Evolutionary conservation across 225 moss, liverwort and hornwort genomes (phyloP).

Genomic region (Takakia lepidozioides): DNA sequence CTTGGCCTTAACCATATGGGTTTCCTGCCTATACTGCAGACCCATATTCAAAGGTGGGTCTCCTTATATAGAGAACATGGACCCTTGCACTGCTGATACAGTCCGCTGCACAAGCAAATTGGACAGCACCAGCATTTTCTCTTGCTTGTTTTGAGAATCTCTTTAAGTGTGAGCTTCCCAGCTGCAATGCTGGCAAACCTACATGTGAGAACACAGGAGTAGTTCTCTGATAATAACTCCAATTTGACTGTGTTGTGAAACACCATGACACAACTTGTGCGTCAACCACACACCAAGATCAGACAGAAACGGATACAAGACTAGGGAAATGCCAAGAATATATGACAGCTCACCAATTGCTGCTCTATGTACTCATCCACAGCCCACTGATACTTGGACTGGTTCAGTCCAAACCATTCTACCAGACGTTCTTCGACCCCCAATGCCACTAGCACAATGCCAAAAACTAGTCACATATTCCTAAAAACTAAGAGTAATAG

Average conservation of each 20-base stretch:
- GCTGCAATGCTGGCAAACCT: too few relatives aligned
- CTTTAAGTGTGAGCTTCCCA: background rate
- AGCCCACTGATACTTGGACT: slow-evolving; percentile 92
- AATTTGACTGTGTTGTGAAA: background rate
- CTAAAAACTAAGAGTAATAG: background rate
- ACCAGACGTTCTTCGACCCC: slow-evolving; percentile 56
- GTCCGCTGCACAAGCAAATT: too few relatives aligned
- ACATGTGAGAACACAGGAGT: background rate
- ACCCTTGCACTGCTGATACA: too few relatives aligned
- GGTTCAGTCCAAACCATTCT: slow-evolving; percentile 71
- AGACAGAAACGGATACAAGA: background rate
- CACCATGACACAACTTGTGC: too few relatives aligned
- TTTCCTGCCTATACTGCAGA: too few relatives aligned
- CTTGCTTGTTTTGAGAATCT: background rate
- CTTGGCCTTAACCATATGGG: too few relatives aligned
- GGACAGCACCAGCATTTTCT: too few relatives aligned
- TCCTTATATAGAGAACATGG: too few relatives aligned
- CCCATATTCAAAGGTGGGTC: too few relatives aligned
- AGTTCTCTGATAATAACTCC: background rate
- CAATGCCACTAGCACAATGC: slow-evolving; percentile 31
- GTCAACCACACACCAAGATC: background rate
- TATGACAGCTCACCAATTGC: slow-evolving; percentile 37
- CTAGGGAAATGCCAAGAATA: background rate
- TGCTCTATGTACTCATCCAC: slow-evolving; percentile 73
- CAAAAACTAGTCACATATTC: background rate